Evolutionary conservation across 768 basidiomycete species (phyloP).

Genomic region (Auricularia sp.): DNA sequence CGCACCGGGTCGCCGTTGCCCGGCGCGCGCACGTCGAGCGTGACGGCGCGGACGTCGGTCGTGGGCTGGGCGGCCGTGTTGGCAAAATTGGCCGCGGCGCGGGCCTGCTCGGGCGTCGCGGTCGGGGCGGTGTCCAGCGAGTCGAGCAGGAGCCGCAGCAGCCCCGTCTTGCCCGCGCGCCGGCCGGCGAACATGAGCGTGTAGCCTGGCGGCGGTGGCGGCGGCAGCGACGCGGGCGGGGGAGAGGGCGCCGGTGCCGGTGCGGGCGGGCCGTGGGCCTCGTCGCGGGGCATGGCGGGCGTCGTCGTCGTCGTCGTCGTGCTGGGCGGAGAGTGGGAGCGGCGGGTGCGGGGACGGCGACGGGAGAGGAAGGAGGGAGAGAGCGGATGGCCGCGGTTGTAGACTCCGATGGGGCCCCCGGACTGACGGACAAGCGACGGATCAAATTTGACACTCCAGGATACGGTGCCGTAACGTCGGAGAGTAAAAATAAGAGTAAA

Average conservation of each 20-base stretch:
- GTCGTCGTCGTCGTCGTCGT: constrained; percentile 14
- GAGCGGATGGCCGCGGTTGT: constrained; percentile 51
- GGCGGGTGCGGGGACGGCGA: constrained; percentile 49
- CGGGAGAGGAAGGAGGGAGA: constrained; percentile 24
- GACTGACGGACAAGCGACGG: not conserved
- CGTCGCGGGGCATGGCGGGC: constrained; percentile 18
- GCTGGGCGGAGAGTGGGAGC: constrained; percentile 31
- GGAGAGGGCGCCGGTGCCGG: constrained; percentile 13
- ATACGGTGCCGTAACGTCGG: not conserved
- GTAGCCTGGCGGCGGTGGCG: constrained; percentile 28
- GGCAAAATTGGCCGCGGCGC: constrained; percentile 72
- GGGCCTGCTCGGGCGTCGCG: constrained; percentile 63
- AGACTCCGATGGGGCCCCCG: constrained; percentile 33
- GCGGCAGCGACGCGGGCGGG: constrained; percentile 22
- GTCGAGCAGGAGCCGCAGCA: constrained; percentile 78
- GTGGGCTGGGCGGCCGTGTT: not conserved
- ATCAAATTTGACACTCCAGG: not conserved
- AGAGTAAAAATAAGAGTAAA: too few species aligned
- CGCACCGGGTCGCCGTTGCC: constrained; percentile 1
- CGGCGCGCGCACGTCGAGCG: not conserved
- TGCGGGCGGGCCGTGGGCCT: constrained; percentile 19
- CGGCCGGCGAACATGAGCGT: constrained; percentile 77
- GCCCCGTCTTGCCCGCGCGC: constrained; percentile 79
- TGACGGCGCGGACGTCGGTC: constrained; percentile 6
- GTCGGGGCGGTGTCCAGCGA: constrained; percentile 57